phyloP scores from a whole-genome alignment of 495 filamentous ascomycete species.

The Lasiosphaeriaceae sp. region DNA sequence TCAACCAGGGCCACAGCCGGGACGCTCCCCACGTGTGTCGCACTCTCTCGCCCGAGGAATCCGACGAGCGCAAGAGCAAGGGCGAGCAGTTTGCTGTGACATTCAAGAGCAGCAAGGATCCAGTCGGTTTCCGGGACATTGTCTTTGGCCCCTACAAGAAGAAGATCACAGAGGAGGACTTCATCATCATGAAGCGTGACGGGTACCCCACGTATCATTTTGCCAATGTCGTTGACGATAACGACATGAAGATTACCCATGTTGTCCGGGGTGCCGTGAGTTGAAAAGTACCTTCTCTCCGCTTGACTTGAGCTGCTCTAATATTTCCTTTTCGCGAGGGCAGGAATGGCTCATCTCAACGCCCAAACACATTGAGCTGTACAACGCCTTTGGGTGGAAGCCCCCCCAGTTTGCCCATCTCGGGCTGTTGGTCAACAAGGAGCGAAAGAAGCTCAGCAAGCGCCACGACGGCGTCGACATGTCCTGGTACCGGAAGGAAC shows the following conservation, averaged over 20 bases:
- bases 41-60: conserved; percentile 60
- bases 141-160: conserved; percentile 64
- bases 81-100: conserved; percentile 77
- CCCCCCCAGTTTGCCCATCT: conserved; percentile 84
- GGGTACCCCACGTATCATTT: conserved; percentile 94
- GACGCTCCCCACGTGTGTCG: conserved; percentile 70
- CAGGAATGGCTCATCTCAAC: conserved; percentile 94
- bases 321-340: not conserved
- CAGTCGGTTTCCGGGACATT: conserved; percentile 60
- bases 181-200: conserved; percentile 84
- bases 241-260: conserved; percentile 90
- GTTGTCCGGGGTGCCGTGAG: conserved; percentile 82
- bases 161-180: conserved; percentile 42
- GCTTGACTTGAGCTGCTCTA: not conserved
- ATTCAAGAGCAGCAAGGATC: conserved; percentile 61
- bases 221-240: conserved; percentile 95
- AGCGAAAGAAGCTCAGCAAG: conserved; percentile 86
- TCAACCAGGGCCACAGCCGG: conserved; percentile 48
- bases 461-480: conserved; percentile 70
- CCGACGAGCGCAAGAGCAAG: conserved; percentile 59
- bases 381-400: conserved; percentile 85
- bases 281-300: not conserved
- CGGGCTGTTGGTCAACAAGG: conserved; percentile 71
- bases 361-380: conserved; percentile 80
- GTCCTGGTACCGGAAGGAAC: conserved; percentile 59